phyloP scores from a whole-genome alignment of 148 eudicot species.

The Amaranthus cruentus region DNA sequence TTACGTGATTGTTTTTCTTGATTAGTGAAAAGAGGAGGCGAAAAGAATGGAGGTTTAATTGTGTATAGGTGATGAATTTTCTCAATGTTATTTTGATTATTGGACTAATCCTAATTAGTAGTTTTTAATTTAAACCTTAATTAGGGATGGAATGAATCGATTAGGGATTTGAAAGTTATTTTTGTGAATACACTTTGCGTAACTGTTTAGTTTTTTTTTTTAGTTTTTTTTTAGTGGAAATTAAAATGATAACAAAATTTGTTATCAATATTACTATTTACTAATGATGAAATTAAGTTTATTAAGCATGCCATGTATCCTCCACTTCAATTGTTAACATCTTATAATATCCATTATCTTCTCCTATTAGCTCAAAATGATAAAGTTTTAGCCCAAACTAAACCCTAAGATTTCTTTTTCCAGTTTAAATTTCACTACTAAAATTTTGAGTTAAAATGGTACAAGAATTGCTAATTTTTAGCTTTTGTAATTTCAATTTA shows the following conservation, averaged over 20 bases:
- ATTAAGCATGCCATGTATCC: no score
- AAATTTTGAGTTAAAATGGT: no score
- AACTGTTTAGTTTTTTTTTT: neutral
- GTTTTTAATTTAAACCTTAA: neutral
- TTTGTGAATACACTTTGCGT: conserved; percentile 13
- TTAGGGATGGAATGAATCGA: neutral
- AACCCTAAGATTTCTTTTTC: no score
- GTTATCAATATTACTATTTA: no score
- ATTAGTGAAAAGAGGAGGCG: neutral
- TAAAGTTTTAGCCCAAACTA: neutral
- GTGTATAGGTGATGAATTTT: conserved; percentile 15
- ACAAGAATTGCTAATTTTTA: no score
- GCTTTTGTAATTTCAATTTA: no score
- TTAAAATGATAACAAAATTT: no score
- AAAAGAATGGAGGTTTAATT: neutral
- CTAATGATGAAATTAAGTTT: no score
- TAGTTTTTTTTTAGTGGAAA: neutral
- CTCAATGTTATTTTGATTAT: neutral
- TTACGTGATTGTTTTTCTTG: neutral
- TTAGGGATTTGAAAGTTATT: conserved; percentile 1
- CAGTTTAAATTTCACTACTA: no score
- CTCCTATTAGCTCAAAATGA: no score
- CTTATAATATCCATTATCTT: no score
- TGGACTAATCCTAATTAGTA: neutral
- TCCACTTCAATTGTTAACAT: no score